Evolutionary conservation across 1,139 yeast genomes (phyloP), one percentile per base, ranked within the genome.

Genomic region (Suhomyces bolitotheri): DNA sequence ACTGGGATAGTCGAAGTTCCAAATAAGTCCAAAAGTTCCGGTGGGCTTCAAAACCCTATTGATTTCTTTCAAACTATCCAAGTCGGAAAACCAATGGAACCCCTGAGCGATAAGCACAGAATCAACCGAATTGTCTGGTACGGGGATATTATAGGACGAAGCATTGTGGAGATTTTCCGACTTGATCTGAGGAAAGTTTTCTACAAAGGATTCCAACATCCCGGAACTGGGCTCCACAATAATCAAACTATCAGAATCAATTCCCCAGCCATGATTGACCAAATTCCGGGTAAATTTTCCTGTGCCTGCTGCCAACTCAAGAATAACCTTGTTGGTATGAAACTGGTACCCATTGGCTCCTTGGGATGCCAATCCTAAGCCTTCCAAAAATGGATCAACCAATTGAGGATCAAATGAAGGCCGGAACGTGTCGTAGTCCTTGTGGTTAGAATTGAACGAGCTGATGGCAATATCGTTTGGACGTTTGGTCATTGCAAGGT

Each of bases 51-150:
- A 61, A 0, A 80, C 78, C 17, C 86, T 60, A 25, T 60, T 49
- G 20, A 80, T 53, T 49, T 81, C 86, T 36, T 59, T 54, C 25
- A 80, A 53, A 2, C 82, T 65, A 4, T 60, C 65, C 2, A 46
- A 38, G 47, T 77, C 80, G 11, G 80, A 71, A 54, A 80, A 81
- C 87, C 87, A 80, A 47, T 80, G 87, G 54, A 76, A 80, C 0
- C 79, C 87, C 47, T 80, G 86, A 0, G 87, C 85, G 9, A 76
- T 58, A n/a, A 78, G 58, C 1, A 80, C 63, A 0, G 73, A 71
- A 50, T 80, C 86, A 11, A 70, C 66, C 0, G 74, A 58, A 12
- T 54, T 48, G 39, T 68, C 76, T 2, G 60, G 62, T 1, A 71
- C 44, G 1, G 84, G 82, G n/a, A 79, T 53, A 1, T 60, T 43